Evolutionary conservation across 2,329 filamentous ascomycete genomes (phyloP).

Genomic region (Fusarium clavum): DNA sequence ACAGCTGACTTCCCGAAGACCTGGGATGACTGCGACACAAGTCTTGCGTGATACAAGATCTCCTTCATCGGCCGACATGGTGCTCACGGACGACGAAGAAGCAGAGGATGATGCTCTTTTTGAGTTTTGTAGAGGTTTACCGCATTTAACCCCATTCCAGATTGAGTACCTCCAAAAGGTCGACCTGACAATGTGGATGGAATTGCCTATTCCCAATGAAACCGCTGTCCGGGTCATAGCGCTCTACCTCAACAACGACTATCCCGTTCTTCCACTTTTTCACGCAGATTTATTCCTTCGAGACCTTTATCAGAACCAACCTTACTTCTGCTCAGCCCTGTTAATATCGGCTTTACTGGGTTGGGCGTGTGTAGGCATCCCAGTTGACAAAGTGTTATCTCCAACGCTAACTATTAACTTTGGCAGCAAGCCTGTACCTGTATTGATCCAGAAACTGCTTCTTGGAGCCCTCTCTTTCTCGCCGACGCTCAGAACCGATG

Average conservation of each 20-base stretch:
- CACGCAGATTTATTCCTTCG: neutral
- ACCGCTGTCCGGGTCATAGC: neutral
- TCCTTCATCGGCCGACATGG: neutral
- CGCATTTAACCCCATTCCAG: neutral
- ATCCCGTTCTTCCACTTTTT: neutral
- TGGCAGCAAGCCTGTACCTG: neutral
- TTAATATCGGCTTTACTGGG: neutral
- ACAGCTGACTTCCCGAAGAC: neutral
- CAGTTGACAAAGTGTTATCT: neutral
- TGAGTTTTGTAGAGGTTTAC: neutral
- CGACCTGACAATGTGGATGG: neutral
- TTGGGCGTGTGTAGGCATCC: neutral
- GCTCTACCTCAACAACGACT: neutral
- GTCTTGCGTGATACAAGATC: neutral
- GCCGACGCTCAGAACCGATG: neutral
- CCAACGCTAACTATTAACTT: neutral
- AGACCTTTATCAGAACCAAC: neutral
- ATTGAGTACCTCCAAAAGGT: neutral
- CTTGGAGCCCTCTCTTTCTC: neutral
- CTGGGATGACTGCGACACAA: neutral
- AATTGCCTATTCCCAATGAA: neutral
- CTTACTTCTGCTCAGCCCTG: neutral
- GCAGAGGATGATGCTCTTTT: fast-evolving
- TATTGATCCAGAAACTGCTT: neutral
- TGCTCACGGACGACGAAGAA: neutral